A percentile compares a stretch with the other conserved stretches of the same genome.
Conservation (phyloP, 306 rosid species). For the Quercus agrifolia region DNA sequence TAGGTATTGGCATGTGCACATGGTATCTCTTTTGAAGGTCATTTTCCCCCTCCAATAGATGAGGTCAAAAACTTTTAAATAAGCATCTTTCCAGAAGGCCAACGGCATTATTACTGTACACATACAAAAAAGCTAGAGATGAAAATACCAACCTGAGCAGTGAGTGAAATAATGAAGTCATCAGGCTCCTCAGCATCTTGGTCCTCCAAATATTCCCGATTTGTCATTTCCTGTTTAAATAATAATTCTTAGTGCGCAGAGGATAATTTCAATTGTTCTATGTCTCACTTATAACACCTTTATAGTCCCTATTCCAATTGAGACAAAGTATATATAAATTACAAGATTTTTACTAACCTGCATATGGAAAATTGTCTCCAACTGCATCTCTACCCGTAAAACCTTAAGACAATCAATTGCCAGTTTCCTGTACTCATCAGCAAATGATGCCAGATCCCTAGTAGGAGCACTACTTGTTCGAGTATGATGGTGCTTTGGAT, state of each 20-base stretch:
- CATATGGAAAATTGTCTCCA: constrained; percentile 91
- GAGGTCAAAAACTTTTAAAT: background rate
- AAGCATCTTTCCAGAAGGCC: background rate
- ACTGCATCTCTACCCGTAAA: constrained; percentile 93
- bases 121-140: background rate
- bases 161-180: constrained; percentile 89
- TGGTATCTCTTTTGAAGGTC: background rate
- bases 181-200: constrained; percentile 99
- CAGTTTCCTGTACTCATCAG: constrained; percentile 87
- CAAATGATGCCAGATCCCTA: constrained; percentile 76
- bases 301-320: constrained; percentile 3
- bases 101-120: background rate
- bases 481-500: constrained; percentile 38
- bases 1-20: background rate
- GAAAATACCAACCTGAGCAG: constrained; percentile 65
- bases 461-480: constrained; percentile 55
- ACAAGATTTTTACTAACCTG: constrained; percentile 58
- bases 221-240: constrained; percentile 82
- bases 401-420: constrained; percentile 96
- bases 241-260: constrained; percentile 23
- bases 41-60: background rate
- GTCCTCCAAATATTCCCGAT: constrained; percentile 88
- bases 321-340: constrained; percentile 16
- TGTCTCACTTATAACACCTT: background rate
- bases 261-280: background rate